phyloP scores from a whole-genome alignment of 1,139 yeast genomes.

The Diutina mesorugosa region DNA sequence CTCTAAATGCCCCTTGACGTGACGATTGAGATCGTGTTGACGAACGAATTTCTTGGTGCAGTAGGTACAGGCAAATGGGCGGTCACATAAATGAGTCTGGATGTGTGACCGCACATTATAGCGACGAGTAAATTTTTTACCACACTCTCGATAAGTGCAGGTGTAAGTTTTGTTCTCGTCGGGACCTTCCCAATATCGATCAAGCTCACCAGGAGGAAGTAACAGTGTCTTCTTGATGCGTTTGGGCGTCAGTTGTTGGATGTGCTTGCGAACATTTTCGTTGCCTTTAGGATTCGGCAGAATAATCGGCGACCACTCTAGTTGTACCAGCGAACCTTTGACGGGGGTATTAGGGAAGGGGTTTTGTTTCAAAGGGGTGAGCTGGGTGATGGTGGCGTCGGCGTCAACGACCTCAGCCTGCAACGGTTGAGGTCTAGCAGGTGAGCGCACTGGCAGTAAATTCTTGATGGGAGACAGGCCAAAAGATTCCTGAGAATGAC shows the following conservation, averaged over 20 bases:
- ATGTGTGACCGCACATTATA: slow-evolving; percentile 95
- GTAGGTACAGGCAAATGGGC: slow-evolving; percentile 59
- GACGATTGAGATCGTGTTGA: slow-evolving; percentile 89
- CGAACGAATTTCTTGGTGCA: slow-evolving; percentile 71
- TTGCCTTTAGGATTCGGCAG: slow-evolving; percentile 30
- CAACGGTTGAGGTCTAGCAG: slow-evolving; percentile 1
- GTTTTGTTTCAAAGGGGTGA: slow-evolving; percentile 25
- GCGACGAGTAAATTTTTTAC: slow-evolving; percentile 73
- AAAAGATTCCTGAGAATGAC: background rate
- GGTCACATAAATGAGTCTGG: slow-evolving; percentile 89
- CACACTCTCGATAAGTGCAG: slow-evolving; percentile 71
- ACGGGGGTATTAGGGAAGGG: slow-evolving; percentile 24
- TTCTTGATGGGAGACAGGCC: slow-evolving; percentile 15
- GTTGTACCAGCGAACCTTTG: slow-evolving; percentile 18
- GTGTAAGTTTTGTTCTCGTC: slow-evolving; percentile 53
- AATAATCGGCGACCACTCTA: slow-evolving; percentile 46
- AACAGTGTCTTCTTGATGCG: slow-evolving; percentile 49
- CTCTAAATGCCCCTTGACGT: slow-evolving; percentile 76
- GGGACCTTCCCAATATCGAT: slow-evolving; percentile 72
- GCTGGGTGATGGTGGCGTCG: slow-evolving; percentile 27
- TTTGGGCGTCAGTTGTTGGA: slow-evolving; percentile 1
- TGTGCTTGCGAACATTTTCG: slow-evolving; percentile 15
- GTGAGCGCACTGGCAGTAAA: slow-evolving; percentile 13
- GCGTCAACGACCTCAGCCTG: slow-evolving; percentile 24
- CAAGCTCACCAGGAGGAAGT: slow-evolving; percentile 83